Base-by-base conservation (phyloP, 768 basidiomycete genomes). In the Mycena crocata region DNA sequence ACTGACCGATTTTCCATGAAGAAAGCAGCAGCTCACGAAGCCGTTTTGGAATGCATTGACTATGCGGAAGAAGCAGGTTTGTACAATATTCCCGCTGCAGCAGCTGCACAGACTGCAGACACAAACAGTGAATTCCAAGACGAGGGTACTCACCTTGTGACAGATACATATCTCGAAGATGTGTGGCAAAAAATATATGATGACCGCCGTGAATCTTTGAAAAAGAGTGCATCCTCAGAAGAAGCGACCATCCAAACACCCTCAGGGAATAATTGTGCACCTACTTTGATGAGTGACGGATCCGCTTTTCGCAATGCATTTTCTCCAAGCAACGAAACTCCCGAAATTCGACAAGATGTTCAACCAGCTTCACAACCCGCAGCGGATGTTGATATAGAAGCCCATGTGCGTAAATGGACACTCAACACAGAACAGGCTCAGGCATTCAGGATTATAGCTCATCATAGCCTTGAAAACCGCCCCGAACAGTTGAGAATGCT, bases 401-500 rank as follows among this genome's bases (percentile, higher is more conserved):
- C 39, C 0, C 62, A 80, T 1, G 62, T 71, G 26, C 14, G 55
- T 0, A 67, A 78, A 44, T 80, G 64, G 51, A 78, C 73, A 7
- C 62, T 83, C 17, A 83, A 82, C 56, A 55, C 6, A 5, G 79
- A 81, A 51, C 82, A 83, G 66, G 63, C 48, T 12, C 57, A 61
- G 12, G 81, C 79, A 19, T 81, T 82, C 40, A 17, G 57, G 10
- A 73, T 80, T 9, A 72, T 84, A 12, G 67, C 72, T 9, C 40
- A 74, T 0, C 80, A 82, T 48, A 70, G 66, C 34, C 17, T 70
- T 8, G 28, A 62, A 10, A 30, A 15, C 12, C 17, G 70, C 8
- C 23, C 50, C 3, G 46, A 69, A 9, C 76, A 73, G 4, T 59
- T 83, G 5, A 56, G 71, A 0, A 80, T 84, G 81, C 79, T 76